phyloP scores from a whole-genome alignment of 108 stramenopile species.

The Fragilaria radians region DNA sequence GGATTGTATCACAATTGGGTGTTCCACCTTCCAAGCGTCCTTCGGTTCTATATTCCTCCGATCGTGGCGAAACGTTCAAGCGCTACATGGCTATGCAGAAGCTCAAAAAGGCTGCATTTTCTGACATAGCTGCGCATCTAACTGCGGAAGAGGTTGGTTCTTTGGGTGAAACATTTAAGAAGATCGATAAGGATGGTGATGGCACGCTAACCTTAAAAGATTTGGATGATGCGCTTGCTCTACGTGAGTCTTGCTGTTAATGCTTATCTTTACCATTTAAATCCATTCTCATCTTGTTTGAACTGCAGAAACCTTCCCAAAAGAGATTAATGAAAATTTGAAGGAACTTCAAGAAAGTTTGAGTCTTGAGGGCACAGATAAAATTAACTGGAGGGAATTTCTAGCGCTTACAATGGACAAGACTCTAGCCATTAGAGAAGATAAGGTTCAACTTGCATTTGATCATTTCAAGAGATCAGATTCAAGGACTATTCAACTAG shows the following conservation, averaged over 20 bases:
- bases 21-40: conserved; percentile 17
- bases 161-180: conserved; percentile 65
- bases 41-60: conserved; percentile 3
- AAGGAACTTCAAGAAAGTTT: conserved; percentile 50
- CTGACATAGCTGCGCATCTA: conserved; percentile 70
- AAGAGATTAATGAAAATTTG: conserved; percentile 31
- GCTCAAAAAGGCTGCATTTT: conserved; percentile 79
- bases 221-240: conserved; percentile 53
- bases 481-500: conserved; percentile 51
- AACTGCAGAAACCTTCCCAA: background rate
- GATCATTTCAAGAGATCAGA: conserved; percentile 72
- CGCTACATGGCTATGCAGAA: conserved; percentile 80
- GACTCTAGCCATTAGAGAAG: conserved; percentile 64
- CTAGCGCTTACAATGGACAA: conserved; percentile 79
- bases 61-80: conserved; percentile 38
- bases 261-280: no score
- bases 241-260: conserved; percentile 23
- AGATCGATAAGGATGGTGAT: conserved; percentile 62
- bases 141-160: conserved; percentile 64
- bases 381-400: conserved; percentile 82
- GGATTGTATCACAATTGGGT: conserved; percentile 41
- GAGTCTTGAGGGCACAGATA: conserved; percentile 57
- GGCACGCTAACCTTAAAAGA: conserved; percentile 70
- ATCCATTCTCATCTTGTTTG: no score
- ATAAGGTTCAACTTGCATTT: conserved; percentile 79